Base-by-base conservation (phyloP, 768 basidiomycete genomes). In the Mrakia gelida region DNA sequence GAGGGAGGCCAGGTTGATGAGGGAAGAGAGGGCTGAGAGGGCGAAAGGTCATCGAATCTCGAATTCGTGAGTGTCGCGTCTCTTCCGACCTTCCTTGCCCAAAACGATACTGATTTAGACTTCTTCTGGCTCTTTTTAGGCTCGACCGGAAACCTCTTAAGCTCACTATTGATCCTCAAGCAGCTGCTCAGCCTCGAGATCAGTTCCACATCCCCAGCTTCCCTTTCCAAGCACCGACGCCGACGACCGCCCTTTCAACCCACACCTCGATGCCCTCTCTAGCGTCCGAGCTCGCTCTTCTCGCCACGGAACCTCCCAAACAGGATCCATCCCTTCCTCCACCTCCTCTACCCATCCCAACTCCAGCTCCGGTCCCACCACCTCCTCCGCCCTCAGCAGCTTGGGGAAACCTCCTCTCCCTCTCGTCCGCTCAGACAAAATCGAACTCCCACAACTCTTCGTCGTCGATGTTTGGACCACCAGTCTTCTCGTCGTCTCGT, bases 391-490 rank as follows among this genome's bases (percentile, higher is more conserved):
- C 75, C 10, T 56, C 67, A 2, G 76, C 76, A 16, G 54, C 76
- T 28, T 77, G 76, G 76, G 70, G 28, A 30, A 70, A 43, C 30
- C 59, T 77, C 18, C 43, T 77, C 56, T 26, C 76, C 10, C 76
- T 68, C 18, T 38, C 76, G 18, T 71, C 71, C 1, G 41, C 70
- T 4, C 38, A 54, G n/a, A 26, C 49, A 0, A 75, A 59, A 41
- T 26, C 41, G 2, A 38, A 26, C 73, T 34, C 26, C n/a, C 49
- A 56, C 56, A 26, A 23, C 56, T 34, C 45, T 5, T 62, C 74
- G 1, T 75, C 74, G 9, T 61, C 74, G 38, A 62, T 45, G 59
- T 75, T 62, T 13, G 59, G 71, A 13, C 52, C 52, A n/a, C 71
- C 74, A 21, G 63, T 28, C 2, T 56, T 59, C 30, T 54, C 71